Percentiles rank a stretch among this genome's conserved stretches.
These are phyloP conservation scores for Nitzschia sp. DNA, from an alignment of 108 stramenopile genomes.

Conservation along the genomic window DNA sequence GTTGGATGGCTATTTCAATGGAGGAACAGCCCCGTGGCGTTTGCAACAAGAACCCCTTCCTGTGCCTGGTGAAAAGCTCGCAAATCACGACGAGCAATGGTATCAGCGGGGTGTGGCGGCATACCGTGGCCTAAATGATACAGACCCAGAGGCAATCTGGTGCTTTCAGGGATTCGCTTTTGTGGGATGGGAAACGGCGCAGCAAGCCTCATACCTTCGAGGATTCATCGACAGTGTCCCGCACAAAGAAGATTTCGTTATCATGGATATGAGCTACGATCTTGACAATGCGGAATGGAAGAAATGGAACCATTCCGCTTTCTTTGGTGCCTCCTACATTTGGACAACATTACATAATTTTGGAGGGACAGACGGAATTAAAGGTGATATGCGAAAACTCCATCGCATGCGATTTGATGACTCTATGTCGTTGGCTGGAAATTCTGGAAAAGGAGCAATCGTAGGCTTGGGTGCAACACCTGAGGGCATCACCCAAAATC, in stretches of 20 bases:
- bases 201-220: slow-evolving; percentile 34
- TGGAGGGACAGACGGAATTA: slow-evolving; percentile 50
- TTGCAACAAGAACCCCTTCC: neutral
- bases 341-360: slow-evolving; percentile 54
- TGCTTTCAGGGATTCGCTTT: slow-evolving; percentile 51
- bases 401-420: slow-evolving; percentile 27
- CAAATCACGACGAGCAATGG: slow-evolving; percentile 30
- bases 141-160: slow-evolving; percentile 53
- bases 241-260: slow-evolving; percentile 31
- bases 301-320: slow-evolving; percentile 43
- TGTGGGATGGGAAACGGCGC: slow-evolving; percentile 37
- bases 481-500: slow-evolving; percentile 62
- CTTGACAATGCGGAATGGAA: slow-evolving; percentile 33
- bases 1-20: slow-evolving; percentile 53
- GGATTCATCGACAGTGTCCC: slow-evolving; percentile 48
- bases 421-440: neutral
- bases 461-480: slow-evolving; percentile 52
- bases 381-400: slow-evolving; percentile 31
- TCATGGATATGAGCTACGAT: slow-evolving; percentile 47
- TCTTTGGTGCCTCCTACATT: slow-evolving; percentile 47
- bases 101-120: slow-evolving; percentile 37
- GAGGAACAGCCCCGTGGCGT: slow-evolving; percentile 45
- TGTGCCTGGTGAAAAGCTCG: neutral
- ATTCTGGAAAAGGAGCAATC: neutral
- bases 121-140: slow-evolving; percentile 35